Evolutionary conservation across 2,329 filamentous ascomycete species (phyloP).

Genomic region (Stemphylium beticola): DNA sequence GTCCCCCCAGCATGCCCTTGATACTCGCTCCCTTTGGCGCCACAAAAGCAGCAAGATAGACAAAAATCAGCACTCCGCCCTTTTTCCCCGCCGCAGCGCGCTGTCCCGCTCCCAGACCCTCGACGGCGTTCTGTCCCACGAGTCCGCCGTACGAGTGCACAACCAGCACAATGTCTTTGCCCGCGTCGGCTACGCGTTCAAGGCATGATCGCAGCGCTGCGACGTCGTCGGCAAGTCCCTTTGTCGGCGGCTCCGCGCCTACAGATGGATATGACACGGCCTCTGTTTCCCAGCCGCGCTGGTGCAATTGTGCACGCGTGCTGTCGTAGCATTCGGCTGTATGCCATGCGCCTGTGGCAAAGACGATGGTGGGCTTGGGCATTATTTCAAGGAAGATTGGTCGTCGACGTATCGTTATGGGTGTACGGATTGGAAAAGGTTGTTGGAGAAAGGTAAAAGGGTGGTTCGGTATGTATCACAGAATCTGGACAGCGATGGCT

Average conservation of each 20-base stretch:
- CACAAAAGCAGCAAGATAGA: conserved; percentile 6
- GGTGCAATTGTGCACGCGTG: conserved; percentile 1
- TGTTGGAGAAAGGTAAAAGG: too few species aligned
- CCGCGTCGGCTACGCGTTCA: neutral
- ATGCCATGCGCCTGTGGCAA: conserved; percentile 1
- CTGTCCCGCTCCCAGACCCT: neutral
- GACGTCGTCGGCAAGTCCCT: conserved; percentile 4
- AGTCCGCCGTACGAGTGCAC: conserved; percentile 8
- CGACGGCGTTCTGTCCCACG: conserved; percentile 3
- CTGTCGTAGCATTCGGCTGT: conserved; percentile 4
- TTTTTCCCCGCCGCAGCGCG: neutral
- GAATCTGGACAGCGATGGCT: too few species aligned
- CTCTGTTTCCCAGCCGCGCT: conserved; percentile 7
- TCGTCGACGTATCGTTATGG: too few species aligned
- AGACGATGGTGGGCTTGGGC: conserved; percentile 2
- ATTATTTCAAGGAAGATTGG: neutral
- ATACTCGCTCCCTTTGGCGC: conserved; percentile 3
- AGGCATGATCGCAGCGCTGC: conserved; percentile 1
- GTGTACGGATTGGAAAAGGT: too few species aligned
- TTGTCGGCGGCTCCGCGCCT: conserved; percentile 7
- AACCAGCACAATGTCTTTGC: conserved; percentile 5
- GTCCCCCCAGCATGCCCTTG: neutral
- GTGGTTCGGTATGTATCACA: too few species aligned
- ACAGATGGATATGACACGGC: conserved; percentile 4
- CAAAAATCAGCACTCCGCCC: conserved; percentile 4